Conservation (phyloP, 1,139 yeast species). For the Keqinozyma sinolaborantium region DNA sequence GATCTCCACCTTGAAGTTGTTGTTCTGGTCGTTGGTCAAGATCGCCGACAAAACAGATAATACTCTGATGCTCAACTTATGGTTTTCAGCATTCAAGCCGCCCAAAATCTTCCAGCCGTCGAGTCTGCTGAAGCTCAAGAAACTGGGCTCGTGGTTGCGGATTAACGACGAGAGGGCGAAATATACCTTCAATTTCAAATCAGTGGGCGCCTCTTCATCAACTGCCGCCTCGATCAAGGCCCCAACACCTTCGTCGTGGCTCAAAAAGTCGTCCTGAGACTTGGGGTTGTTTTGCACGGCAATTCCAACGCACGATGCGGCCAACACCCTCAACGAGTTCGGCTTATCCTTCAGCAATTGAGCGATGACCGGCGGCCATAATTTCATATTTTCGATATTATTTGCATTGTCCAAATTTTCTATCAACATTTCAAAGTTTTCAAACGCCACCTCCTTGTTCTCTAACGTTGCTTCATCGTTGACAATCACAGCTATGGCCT, state of each 20-base stretch:
- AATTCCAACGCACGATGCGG: slow-evolving; percentile 79
- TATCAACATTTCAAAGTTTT: slow-evolving; percentile 89
- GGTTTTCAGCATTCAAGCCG: slow-evolving; percentile 17
- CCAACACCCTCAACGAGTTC: slow-evolving; percentile 45
- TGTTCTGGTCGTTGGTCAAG: slow-evolving; percentile 46
- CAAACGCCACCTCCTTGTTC: slow-evolving; percentile 72
- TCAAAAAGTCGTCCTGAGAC: slow-evolving; percentile 62
- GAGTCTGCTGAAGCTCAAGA: slow-evolving; percentile 47
- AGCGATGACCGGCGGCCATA: slow-evolving; percentile 70
- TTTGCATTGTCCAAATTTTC: slow-evolving; percentile 95
- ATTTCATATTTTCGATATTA: slow-evolving; percentile 74
- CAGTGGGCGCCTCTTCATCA: slow-evolving; percentile 19
- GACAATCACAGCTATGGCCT: slow-evolving; percentile 61
- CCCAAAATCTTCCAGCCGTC: slow-evolving; percentile 58
- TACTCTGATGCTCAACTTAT: slow-evolving; percentile 49
- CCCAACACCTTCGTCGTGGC: slow-evolving; percentile 47
- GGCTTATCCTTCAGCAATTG: slow-evolving; percentile 37
- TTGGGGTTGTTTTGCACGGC: slow-evolving; percentile 88
- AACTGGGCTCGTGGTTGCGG: slow-evolving; percentile 66
- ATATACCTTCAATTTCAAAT: slow-evolving; percentile 58
- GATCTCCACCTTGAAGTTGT: slow-evolving; percentile 23
- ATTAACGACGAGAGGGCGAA: slow-evolving; percentile 75
- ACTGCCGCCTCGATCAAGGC: slow-evolving; percentile 38
- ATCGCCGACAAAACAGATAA: slow-evolving; percentile 58
- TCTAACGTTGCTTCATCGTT: slow-evolving; percentile 62